These are phyloP conservation scores for Trichoderma erinaceum DNA, from an alignment of 495 filamentous ascomycete species.

Conservation along the genomic window DNA sequence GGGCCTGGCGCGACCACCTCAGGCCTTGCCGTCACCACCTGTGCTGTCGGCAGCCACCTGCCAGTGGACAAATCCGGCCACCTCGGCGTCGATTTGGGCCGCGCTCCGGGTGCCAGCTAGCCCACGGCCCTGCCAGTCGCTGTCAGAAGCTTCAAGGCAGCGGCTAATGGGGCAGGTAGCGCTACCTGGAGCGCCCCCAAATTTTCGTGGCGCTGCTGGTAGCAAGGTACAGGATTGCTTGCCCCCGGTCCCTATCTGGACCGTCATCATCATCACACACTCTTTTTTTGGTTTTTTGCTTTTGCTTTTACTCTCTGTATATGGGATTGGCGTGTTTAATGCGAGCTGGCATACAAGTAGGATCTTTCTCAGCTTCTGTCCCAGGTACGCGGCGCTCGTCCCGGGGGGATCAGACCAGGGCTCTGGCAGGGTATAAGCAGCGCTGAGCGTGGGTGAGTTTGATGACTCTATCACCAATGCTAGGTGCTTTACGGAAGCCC, in stretches of 20 bases:
- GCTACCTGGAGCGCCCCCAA: not conserved
- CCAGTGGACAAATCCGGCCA: not conserved
- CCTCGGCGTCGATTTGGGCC: not conserved
- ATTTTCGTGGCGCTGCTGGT: not conserved
- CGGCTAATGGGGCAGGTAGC: not conserved
- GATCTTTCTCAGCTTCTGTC: not conserved
- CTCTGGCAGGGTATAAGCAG: not conserved
- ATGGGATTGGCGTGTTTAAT: not conserved
- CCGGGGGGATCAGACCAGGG: not conserved
- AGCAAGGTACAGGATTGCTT: not conserved
- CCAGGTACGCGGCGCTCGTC: not conserved
- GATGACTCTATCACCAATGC: not conserved
- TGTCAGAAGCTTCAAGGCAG: slow-evolving; percentile 5
- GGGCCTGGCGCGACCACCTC: not conserved
- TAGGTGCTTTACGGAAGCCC: not conserved
- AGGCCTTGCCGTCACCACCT: not conserved
- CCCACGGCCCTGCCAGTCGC: not conserved
- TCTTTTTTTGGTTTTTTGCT: not conserved
- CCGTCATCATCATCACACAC: not conserved
- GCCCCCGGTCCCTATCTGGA: not conserved
- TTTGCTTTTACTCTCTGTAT: not conserved
- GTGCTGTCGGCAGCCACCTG: not conserved
- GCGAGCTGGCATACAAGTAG: not conserved
- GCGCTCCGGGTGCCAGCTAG: slow-evolving; percentile 2
- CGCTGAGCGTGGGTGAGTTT: not conserved